A percentile compares a stretch with the other conserved stretches of the same genome.
These are phyloP conservation scores for Isabelozyma heimii DNA, from an alignment of 805 yeast species.

Conservation along the genomic window DNA sequence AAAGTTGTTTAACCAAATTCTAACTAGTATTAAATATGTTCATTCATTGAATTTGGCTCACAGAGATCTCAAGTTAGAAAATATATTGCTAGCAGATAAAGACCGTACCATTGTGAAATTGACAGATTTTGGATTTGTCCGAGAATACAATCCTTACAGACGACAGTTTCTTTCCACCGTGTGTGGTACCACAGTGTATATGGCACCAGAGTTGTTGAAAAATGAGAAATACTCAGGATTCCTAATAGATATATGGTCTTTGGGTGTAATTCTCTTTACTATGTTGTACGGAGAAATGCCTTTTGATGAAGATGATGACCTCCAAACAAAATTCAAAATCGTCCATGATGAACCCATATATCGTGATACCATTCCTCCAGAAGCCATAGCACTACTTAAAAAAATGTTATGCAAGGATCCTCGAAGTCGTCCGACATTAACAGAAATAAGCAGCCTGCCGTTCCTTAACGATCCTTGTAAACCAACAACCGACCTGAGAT, in stretches of 20 bases:
- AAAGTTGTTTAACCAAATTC: slow-evolving; percentile 60
- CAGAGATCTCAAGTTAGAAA: slow-evolving; percentile 82
- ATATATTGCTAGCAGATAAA: slow-evolving; percentile 57
- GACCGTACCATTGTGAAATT: slow-evolving; percentile 62
- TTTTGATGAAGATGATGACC: slow-evolving; percentile 79
- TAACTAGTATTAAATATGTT: slow-evolving; percentile 66
- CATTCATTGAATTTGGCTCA: slow-evolving; percentile 79
- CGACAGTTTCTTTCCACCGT: slow-evolving; percentile 68
- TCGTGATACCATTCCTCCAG: slow-evolving; percentile 44
- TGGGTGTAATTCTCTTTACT: slow-evolving; percentile 86
- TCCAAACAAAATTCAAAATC: slow-evolving; percentile 57
- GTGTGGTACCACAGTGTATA: slow-evolving; percentile 93
- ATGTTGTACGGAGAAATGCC: slow-evolving; percentile 87
- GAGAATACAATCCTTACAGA: slow-evolving; percentile 54
- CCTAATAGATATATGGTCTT: slow-evolving; percentile 85
- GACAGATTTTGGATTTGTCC: slow-evolving; percentile 91
- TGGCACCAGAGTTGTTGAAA: slow-evolving; percentile 90
- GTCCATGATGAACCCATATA: slow-evolving; percentile 64
- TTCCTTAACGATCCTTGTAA: slow-evolving; percentile 33
- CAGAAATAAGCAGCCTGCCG: slow-evolving; percentile 34
- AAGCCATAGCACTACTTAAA: slow-evolving; percentile 50
- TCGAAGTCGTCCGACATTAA: slow-evolving; percentile 49
- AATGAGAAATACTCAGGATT: slow-evolving; percentile 74
- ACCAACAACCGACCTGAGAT: slow-evolving; percentile 16
- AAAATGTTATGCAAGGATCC: slow-evolving; percentile 67